phyloP scores from a whole-genome alignment of 169 alveolate species.

The Cyclospora cayetanensis region DNA sequence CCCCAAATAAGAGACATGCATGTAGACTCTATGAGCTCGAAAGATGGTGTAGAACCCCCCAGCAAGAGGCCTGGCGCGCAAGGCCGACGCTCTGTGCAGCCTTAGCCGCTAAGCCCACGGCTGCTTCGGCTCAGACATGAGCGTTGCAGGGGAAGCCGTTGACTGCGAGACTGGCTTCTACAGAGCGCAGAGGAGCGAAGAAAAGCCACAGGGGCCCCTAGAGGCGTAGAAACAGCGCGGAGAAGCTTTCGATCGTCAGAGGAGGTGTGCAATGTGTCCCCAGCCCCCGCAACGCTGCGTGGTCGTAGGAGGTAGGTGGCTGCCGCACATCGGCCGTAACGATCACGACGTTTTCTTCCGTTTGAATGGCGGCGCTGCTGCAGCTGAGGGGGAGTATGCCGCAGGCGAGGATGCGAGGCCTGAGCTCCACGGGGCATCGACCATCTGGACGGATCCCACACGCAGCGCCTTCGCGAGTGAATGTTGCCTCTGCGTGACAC shows the following conservation, averaged over 20 bases:
- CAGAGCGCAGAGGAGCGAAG: no score
- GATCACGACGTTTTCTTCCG: conserved; percentile 33
- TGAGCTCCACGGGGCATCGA: not conserved
- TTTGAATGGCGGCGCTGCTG: conserved; percentile 51
- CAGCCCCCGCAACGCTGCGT: not conserved
- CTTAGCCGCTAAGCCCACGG: no score
- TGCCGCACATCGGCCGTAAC: conserved; percentile 36
- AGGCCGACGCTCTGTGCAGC: no score
- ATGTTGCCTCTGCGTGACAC: not conserved
- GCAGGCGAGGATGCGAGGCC: conserved; percentile 15
- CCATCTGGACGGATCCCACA: conserved; percentile 39
- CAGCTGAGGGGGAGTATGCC: conserved; percentile 48
- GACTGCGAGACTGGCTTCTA: no score
- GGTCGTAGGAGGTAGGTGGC: no score
- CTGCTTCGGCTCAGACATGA: no score
- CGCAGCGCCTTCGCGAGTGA: conserved; percentile 6
- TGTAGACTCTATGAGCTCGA: not conserved
- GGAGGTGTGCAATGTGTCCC: not conserved
- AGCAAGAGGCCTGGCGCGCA: no score
- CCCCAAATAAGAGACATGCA: not conserved
- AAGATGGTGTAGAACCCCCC: no score
- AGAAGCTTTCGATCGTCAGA: not conserved
- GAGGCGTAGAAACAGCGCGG: not conserved
- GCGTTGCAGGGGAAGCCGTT: no score
- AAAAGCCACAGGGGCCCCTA: not conserved